Percentiles rank a stretch among this genome's conserved stretches.
Evolutionary conservation across 139 green algal species (phyloP).

Genomic region (Pycnococcus provasolii): DNA sequence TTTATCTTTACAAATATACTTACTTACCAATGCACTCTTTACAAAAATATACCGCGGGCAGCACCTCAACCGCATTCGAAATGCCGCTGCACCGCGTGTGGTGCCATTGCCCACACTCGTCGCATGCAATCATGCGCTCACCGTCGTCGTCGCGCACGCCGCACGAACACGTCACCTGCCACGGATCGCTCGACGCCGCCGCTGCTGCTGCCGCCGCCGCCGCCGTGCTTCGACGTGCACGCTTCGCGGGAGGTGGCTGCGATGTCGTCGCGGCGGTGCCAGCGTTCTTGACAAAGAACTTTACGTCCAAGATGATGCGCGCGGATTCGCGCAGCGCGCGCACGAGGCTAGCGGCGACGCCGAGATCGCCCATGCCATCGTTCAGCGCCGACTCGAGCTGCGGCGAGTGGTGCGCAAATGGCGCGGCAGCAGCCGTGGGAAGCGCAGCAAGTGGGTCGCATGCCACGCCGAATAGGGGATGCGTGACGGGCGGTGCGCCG

Average conservation of each 20-base stretch:
- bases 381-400: too few relatives aligned
- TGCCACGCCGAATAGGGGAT: too few relatives aligned
- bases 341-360: too few relatives aligned
- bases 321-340: not conserved
- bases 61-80: constrained; percentile 31
- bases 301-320: constrained; percentile 46
- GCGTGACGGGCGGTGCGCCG: too few relatives aligned
- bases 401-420: too few relatives aligned
- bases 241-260: not conserved
- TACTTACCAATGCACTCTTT: constrained; percentile 7
- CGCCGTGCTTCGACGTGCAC: constrained; percentile 15
- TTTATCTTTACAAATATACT: too few relatives aligned
- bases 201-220: constrained; percentile 5
- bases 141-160: constrained; percentile 81
- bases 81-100: constrained; percentile 75
- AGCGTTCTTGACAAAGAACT: constrained; percentile 56
- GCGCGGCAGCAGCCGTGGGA: too few relatives aligned
- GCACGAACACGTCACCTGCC: constrained; percentile 70
- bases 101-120: constrained; percentile 73
- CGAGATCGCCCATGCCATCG: too few relatives aligned
- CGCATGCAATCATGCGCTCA: constrained; percentile 89
- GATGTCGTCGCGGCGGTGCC: not conserved
- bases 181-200: constrained; percentile 52
- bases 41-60: constrained; percentile 45
- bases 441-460: too few relatives aligned